Percentiles rank a stretch among this genome's conserved stretches.
Evolutionary conservation across 441 rosid species (phyloP).

Genomic region (Dalechampia spathulata): DNA sequence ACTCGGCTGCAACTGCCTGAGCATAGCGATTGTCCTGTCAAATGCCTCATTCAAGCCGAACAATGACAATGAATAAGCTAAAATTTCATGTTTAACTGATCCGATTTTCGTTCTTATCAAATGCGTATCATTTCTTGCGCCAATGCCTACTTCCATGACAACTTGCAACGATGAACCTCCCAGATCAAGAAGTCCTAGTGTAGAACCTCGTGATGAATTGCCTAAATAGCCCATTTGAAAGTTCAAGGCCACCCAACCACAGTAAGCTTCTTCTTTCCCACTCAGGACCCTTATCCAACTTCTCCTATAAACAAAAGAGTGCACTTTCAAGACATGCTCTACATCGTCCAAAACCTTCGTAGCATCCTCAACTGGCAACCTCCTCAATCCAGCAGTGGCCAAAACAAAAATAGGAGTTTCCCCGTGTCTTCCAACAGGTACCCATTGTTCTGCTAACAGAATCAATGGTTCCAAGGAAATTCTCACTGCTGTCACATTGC

Average conservation of each 20-base stretch:
- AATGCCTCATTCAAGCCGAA: slow-evolving; percentile 55
- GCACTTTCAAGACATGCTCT: slow-evolving; percentile 33
- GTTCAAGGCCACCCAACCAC: slow-evolving; percentile 58
- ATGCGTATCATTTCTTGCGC: slow-evolving; percentile 17
- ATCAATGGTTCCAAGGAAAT: slow-evolving; percentile 42
- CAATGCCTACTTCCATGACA: slow-evolving; percentile 31
- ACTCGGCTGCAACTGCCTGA: slow-evolving; percentile 18
- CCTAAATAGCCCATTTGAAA: slow-evolving; percentile 40
- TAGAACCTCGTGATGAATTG: slow-evolving; percentile 26
- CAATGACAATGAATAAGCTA: slow-evolving; percentile 38
- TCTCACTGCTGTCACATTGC: slow-evolving; percentile 43
- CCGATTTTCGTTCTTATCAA: slow-evolving; percentile 33
- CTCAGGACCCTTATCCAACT: slow-evolving; percentile 45
- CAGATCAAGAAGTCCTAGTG: slow-evolving; percentile 53
- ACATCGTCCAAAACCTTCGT: slow-evolving; percentile 36
- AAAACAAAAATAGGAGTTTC: slow-evolving; percentile 51
- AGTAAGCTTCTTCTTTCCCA: slow-evolving; percentile 60
- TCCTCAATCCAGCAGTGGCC: slow-evolving; percentile 58
- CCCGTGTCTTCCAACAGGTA: slow-evolving; percentile 33
- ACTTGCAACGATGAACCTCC: slow-evolving; percentile 66
- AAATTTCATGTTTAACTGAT: slow-evolving; percentile 25
- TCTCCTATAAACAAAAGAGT: slow-evolving; percentile 27
- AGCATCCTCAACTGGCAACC: slow-evolving; percentile 29
- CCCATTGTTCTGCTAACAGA: slow-evolving; percentile 31
- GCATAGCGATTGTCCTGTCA: slow-evolving; percentile 44